Evolutionary conservation across 108 stramenopile species (phyloP), one percentile per base, ranked within the genome.

Genomic region (Bacterosira constricta): DNA sequence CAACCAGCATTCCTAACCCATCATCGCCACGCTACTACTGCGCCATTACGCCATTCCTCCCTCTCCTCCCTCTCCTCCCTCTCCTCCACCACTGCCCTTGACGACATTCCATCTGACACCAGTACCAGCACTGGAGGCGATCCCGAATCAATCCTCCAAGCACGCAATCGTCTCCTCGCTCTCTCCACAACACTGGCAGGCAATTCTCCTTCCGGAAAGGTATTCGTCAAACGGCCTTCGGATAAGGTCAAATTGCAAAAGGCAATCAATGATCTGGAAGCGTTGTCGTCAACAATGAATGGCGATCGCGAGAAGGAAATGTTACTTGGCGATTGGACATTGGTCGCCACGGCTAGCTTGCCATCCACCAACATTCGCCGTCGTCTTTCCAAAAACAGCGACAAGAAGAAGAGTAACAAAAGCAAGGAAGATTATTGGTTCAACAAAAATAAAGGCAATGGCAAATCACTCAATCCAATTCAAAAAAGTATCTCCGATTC

Each of bases 301-400:
- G n/a, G 37, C 11, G 42, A 47, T 7, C 47, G 30, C 10, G 63
- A 73, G 29, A 61, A 60, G 38, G 77, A 75, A 46, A 12, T 63
- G 30, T 26, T 86, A 45, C 45, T 88, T 20, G 90, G 91, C 7
- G 86, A 92, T 58, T 92, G 91, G 91, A 86, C 66, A 1, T 56
- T 92, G 55, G 45, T 90, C 6, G 82, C 78, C 49, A 80, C 87
- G 11, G 83, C 87, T 9, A 75, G 83, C 20, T 12, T 66, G 6
- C 47, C 61, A 25, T 34, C 61, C 20, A 52, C 68, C 9, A 42
- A 52, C 10, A 23, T 64, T 63, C 52, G 60, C 9, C 41, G 66
- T 47, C 58, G 67, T 29, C 6, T 17, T 39, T 66, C 12, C n/a
- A 57, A 6, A 18, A 51, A 20, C 34, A 61, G 32, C 32, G 56